Evolutionary conservation across 108 stramenopile species (phyloP), one percentile per base, ranked within the genome.

Genomic region (Skeletonema potamos): DNA sequence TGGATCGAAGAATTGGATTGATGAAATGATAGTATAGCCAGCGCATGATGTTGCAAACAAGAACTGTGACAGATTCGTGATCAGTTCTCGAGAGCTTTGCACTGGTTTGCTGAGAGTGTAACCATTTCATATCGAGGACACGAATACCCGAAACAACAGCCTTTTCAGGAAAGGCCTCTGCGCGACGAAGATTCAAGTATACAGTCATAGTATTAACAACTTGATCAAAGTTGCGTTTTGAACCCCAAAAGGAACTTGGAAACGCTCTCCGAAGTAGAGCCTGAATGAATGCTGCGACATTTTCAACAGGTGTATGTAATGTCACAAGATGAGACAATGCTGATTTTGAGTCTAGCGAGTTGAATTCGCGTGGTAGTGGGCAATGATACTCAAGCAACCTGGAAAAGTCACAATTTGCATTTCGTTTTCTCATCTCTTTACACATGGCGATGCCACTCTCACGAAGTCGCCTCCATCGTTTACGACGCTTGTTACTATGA

Each of bases 171-270:
- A 95, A 64, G 8, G 74, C 66, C 64, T 95, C 90, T n/a, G 74
- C 64, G n/a, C 89, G 73, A 13, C 94, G 71, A 6, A 92, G 86
- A 18, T 73, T 70, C 6, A 89, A 64, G 69, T 92, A 92, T 15
- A 81, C 72, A 51, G 60, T 48, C 22, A 90, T 75, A 13, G 79
- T 66, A 0, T 61, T 48, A 36, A 89, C 32, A 12, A 85, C 70
- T 39, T 58, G 58, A 41, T 66, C 43, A 44, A 89, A 85, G 64
- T 95, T 95, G 60, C 75, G 77, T 24, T 55, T 51, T 0, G 91
- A 95, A 5, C 94, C 94, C 91, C 89, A 92, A 66, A 89, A 88
- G 11, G 81, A 72, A 3, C 26, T 24, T n/a, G 94, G 90, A 64
- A 95, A 89, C 0, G 88, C 81, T 3, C 20, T 69, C 26, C 74